Evolutionary conservation across 306 rosid genomes (phyloP).

Genomic region (Rosa rugosa): DNA sequence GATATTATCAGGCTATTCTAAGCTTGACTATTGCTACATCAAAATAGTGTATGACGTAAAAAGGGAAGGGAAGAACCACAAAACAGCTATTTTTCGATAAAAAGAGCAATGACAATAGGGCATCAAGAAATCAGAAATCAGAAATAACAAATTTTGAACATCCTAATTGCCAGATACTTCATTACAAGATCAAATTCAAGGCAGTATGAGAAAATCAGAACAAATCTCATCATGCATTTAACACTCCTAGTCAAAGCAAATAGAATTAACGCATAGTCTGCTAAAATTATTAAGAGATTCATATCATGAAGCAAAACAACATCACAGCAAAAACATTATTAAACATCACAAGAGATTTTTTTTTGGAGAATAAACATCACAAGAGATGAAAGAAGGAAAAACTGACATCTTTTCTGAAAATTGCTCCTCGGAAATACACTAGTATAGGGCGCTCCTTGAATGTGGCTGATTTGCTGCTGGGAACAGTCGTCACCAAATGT

Average conservation of each 20-base stretch:
- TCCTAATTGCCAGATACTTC: neutral
- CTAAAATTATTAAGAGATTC: neutral
- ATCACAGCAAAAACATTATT: neutral
- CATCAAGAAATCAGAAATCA: neutral
- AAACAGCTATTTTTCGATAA: neutral
- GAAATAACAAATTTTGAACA: neutral
- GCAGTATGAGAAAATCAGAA: neutral
- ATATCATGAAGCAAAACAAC: neutral
- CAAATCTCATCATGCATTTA: slow-evolving; percentile 4
- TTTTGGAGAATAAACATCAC: neutral
- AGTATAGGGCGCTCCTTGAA: slow-evolving; percentile 69
- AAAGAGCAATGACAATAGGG: neutral
- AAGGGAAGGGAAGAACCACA: neutral
- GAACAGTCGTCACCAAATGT: slow-evolving; percentile 63
- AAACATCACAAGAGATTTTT: slow-evolving; percentile 3
- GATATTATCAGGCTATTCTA: slow-evolving; percentile 5
- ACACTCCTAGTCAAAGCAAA: neutral
- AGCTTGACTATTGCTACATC: neutral
- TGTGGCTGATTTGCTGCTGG: slow-evolving; percentile 56
- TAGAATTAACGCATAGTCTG: neutral
- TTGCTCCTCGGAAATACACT: slow-evolving; percentile 83
- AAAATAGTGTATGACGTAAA: neutral
- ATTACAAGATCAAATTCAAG: neutral
- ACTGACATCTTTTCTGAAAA: slow-evolving; percentile 97
- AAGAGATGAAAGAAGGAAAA: slow-evolving; percentile 29